Percentiles rank a stretch among this genome's conserved stretches.
Evolutionary conservation across 2,329 filamentous ascomycete genomes (phyloP).

Genomic region (Aquanectria penicillioides): DNA sequence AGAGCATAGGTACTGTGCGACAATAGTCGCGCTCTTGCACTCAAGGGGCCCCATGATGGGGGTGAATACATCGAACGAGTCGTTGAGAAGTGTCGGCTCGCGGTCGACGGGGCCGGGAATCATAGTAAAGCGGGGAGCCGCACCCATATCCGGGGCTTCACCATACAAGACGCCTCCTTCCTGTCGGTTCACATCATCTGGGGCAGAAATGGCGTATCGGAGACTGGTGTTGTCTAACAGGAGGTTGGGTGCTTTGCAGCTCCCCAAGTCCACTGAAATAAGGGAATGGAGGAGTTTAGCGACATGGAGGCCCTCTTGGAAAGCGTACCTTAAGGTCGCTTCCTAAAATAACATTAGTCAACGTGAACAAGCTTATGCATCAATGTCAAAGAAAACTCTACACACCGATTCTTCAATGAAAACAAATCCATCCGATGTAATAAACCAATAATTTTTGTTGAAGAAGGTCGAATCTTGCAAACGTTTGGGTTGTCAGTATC

Average conservation of each 20-base stretch:
- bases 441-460: no score
- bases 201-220: not conserved
- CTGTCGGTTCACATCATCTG: not conserved
- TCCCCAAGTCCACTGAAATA: not conserved
- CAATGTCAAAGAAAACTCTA: no score
- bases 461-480: no score
- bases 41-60: not conserved
- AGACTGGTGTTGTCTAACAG: not conserved
- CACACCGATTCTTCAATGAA: no score
- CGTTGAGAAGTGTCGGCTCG: no score
- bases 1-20: not conserved
- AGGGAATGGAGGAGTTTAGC: not conserved
- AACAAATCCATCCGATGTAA: no score
- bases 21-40: not conserved
- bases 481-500: no score
- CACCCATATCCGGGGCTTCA: not conserved
- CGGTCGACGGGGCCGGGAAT: not conserved
- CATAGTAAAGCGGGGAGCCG: not conserved
- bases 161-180: not conserved
- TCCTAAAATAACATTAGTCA: no score
- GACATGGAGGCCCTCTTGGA: not conserved
- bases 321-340: no score
- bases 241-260: not conserved
- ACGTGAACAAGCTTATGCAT: no score
- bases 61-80: not conserved